A percentile compares a stretch with the other conserved stretches of the same genome.
These are phyloP conservation scores for Bidens hawaiensis DNA, from an alignment of 140 eudicot genomes.

Conservation along the genomic window DNA sequence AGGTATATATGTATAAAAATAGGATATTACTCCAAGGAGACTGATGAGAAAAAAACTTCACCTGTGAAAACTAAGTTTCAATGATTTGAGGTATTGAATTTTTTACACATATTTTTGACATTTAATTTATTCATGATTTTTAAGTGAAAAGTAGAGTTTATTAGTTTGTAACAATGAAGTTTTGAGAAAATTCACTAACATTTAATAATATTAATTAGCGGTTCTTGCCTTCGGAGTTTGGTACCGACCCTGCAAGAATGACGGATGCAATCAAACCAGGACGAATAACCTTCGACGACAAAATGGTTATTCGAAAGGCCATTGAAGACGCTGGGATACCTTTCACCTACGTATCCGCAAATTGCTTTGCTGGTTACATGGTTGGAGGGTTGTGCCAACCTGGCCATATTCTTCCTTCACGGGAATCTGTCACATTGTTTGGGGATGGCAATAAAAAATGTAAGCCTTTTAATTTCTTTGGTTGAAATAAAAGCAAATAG, in stretches of 20 bases:
- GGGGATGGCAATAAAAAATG: constrained; percentile 14
- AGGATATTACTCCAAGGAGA: too few species aligned
- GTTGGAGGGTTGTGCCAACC: constrained; percentile 71
- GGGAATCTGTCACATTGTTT: constrained; percentile 43
- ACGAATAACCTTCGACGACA: constrained; percentile 81
- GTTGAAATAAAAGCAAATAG: too few species aligned
- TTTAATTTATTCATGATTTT: too few species aligned
- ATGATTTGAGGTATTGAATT: too few species aligned
- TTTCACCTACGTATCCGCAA: constrained; percentile 62
- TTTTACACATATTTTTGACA: too few species aligned
- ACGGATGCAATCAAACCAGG: constrained; percentile 77
- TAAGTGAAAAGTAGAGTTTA: too few species aligned
- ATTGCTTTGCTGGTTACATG: constrained; percentile 76
- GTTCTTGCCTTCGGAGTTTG: constrained; percentile 79
- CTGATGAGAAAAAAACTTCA: too few species aligned
- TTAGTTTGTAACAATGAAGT: too few species aligned
- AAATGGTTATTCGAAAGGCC: constrained; percentile 71
- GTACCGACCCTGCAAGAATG: constrained; percentile 66
- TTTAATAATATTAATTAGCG: constrained; percentile 29
- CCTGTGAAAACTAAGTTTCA: too few species aligned
- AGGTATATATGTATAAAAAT: too few species aligned
- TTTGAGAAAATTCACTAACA: too few species aligned
- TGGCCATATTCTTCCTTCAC: constrained; percentile 64
- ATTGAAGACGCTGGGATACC: constrained; percentile 79
- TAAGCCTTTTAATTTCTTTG: too few species aligned